Percentiles rank a stretch among this genome's conserved stretches.
Conservation (phyloP, 805 yeast species). For the Zygoascus tannicola region DNA sequence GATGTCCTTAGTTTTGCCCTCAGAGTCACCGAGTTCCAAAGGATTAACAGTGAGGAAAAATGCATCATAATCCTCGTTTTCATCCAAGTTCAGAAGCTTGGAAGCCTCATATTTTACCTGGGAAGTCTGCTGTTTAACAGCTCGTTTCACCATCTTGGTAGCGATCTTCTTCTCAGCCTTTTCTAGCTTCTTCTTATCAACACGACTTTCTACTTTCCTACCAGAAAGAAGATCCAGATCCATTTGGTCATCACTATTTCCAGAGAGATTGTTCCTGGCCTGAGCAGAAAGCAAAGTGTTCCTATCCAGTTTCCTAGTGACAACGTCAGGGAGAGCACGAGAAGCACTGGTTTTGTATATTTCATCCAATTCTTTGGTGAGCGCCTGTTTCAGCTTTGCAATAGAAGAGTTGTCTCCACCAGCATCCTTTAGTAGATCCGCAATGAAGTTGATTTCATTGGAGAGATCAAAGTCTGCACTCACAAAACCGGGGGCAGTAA, state of each 20-base stretch:
- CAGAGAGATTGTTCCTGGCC: conserved; percentile 55
- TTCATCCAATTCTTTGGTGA: conserved; percentile 40
- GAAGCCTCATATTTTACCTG: conserved; percentile 56
- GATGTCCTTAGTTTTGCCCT: conserved; percentile 92
- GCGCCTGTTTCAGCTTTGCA: conserved; percentile 39
- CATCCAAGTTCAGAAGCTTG: conserved; percentile 51
- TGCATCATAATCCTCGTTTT: conserved; percentile 71
- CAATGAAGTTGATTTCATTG: conserved; percentile 59
- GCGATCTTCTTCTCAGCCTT: conserved; percentile 97
- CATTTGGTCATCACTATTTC: conserved; percentile 67
- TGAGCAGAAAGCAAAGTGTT: conserved; percentile 60
- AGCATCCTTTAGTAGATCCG: conserved; percentile 61
- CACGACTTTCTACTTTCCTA: conserved; percentile 84
- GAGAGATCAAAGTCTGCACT: conserved; percentile 53
- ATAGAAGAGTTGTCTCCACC: conserved; percentile 66
- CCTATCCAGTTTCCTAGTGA: conserved; percentile 71
- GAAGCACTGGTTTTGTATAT: conserved; percentile 37
- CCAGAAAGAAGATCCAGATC: conserved; percentile 84
- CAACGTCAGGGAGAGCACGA: conserved; percentile 50
- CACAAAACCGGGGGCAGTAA: conserved; percentile 75
- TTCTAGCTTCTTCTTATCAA: conserved; percentile 91
- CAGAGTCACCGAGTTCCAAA: conserved; percentile 55
- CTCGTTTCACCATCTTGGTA: conserved; percentile 86
- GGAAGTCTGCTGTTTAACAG: conserved; percentile 24
- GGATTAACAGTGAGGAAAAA: conserved; percentile 95